Conservation (phyloP, 306 rosid genomes). For the Casuarina glauca region DNA sequence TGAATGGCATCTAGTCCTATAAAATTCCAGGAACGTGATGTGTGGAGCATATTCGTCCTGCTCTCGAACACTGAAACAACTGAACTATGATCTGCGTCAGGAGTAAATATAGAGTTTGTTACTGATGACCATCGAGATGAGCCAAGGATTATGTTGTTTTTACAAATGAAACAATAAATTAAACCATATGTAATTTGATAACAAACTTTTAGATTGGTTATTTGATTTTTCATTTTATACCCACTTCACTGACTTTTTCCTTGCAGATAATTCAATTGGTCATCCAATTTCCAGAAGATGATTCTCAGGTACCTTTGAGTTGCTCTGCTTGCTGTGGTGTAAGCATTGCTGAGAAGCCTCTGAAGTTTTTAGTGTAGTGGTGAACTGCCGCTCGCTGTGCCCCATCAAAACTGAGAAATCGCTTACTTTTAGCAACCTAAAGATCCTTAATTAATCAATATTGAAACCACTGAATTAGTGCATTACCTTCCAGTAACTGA, state of each 20-base stretch:
- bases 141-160: too few species aligned
- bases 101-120: conserved; percentile 10
- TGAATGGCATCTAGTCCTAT: conserved; percentile 44
- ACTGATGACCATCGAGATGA: not conserved
- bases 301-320: conserved; percentile 44
- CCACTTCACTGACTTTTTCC: not conserved
- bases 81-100: conserved; percentile 44
- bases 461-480: not conserved
- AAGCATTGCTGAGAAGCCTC: conserved; percentile 73
- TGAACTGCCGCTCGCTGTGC: conserved; percentile 51
- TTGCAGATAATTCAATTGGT: too few species aligned
- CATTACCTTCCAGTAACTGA: conserved; percentile 56
- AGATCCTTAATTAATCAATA: not conserved
- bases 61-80: conserved; percentile 69
- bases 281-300: not conserved
- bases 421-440: not conserved
- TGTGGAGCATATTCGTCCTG: conserved; percentile 52
- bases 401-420: conserved; percentile 37
- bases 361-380: conserved; percentile 65
- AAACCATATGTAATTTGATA: too few species aligned
- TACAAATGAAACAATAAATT: too few species aligned
- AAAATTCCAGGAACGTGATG: conserved; percentile 76
- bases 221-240: not conserved
- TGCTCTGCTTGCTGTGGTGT: conserved; percentile 58
- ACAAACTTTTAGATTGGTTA: not conserved